Evolutionary conservation across 1,139 yeast species (phyloP), one percentile per base, ranked within the genome.

Genomic region (Yamadazyma dendronema): DNA sequence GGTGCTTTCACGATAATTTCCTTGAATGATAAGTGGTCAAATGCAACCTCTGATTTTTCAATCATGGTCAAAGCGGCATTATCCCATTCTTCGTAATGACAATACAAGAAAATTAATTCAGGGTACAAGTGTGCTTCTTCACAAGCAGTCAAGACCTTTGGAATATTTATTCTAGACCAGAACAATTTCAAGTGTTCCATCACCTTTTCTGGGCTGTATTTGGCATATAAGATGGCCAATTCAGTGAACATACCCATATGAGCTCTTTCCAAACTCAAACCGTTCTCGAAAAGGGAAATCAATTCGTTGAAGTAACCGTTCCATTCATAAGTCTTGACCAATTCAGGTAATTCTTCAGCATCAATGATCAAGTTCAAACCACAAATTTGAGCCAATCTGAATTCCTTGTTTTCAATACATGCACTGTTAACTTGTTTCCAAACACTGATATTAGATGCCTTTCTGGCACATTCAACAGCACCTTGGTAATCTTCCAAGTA

Each of bases 231-330:
- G 38, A 87, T 75, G 14, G 97, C 96, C 56, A 94, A 77, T 63
- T 90, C 97, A 9, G 99, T 92, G 61, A 94, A 92, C 97, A 92
- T 92, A 54, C 97, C 98, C 97, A 92, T 92, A 60, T 94, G 98
- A 28, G 99, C 98, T 62, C 98, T 85, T 72, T 92, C 99, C 53
- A 92, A 77, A 35, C 96, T 95, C 43, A 92, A 77, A 50, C 98
- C 98, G 53, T 89, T 94, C 67, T 92, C 98, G 56, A 92, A 88
- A 54, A 92, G 77, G 13, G 96, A 79, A 49, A 92, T 86, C 47
- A 94, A 76, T 68, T 94, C 96, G 48, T 81, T 85, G 66, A 90
- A 89, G 67, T 88, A 88, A 33, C 98, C 99, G 53, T 84, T 80
- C 62, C 77, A 73, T 67, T 92, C 97, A 59, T 92, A 92, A 52